Evolutionary conservation across 1,139 yeast genomes (phyloP).

Genomic region (Candida freyschussii): DNA sequence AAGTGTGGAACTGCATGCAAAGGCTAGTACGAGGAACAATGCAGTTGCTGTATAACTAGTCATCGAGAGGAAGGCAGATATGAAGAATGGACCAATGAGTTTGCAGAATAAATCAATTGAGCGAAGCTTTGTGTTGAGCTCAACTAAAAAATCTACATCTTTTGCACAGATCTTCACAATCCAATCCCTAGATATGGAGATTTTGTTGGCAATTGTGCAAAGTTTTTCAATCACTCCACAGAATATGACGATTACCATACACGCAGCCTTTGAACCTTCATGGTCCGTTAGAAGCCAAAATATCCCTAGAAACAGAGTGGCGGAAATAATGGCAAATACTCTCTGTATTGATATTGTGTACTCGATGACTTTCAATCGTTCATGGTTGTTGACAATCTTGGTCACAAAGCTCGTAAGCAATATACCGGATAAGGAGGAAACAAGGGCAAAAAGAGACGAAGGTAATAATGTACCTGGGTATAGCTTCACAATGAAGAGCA

Average conservation of each 20-base stretch:
- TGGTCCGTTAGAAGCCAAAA: constrained; percentile 12
- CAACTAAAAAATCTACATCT: constrained; percentile 24
- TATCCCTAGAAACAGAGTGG: constrained; percentile 22
- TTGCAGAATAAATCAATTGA: constrained; percentile 35
- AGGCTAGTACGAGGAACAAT: constrained; percentile 25
- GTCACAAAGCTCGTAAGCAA: constrained; percentile 28
- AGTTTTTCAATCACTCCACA: constrained; percentile 33
- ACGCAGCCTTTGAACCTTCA: constrained; percentile 5
- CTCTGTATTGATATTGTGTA: constrained; percentile 32
- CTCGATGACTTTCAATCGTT: constrained; percentile 28
- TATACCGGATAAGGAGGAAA: constrained; percentile 28
- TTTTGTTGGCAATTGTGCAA: constrained; percentile 31
- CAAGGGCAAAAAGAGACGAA: constrained; percentile 30
- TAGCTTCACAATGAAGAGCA: constrained; percentile 29
- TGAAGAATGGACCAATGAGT: constrained; percentile 33
- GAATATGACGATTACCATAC: constrained; percentile 22
- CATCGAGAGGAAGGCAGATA: constrained; percentile 29
- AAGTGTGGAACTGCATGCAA: constrained; percentile 27
- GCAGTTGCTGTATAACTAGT: constrained; percentile 24
- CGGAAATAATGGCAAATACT: constrained; percentile 28
- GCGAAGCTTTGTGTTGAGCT: constrained; percentile 32
- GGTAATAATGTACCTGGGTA: constrained; percentile 30
- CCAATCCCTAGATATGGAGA: constrained; percentile 39
- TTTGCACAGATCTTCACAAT: constrained; percentile 33
- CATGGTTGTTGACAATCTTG: constrained; percentile 24